Evolutionary conservation across 228 moss, liverwort and hornwort genomes (phyloP), one percentile per base, ranked within the genome.

Genomic region (Sphagnum magellanicum): DNA sequence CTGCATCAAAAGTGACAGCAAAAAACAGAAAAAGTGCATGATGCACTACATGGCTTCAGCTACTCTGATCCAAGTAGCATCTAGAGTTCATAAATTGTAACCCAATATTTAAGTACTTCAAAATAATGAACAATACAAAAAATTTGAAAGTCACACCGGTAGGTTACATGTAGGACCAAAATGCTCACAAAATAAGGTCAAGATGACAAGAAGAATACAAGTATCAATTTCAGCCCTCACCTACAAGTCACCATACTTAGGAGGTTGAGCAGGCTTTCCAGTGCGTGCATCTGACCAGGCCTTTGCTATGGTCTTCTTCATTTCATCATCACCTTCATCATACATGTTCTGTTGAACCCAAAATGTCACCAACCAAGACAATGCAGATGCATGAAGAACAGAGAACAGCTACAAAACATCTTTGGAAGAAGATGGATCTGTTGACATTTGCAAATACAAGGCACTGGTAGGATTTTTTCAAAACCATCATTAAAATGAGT

Each of bases 241-340:
- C 59, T 60, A 12, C 13, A 10, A 5, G 55, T 55, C 55, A 55
- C 60, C 17, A 15, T 49, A 57, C 74, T 49, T 63, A 14, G 78
- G 50, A 52, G 69, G 59, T 4, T 73, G 15, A 8, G 60, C 50
- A 51, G 32, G 71, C 59, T 78, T 75, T 52, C 90, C 90, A 48
- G 83, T 71, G 48, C 82, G 83, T 57, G 90, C 86, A 73, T 90
- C 92, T 6, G 82, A 79, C 92, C 92, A 92, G 48, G 92, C 90
- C 77, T 92, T 90, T 47, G 92, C 92, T 53, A 92, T 92, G 32
- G 92, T 92, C 75, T 90, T 83, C 83, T 90, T 92, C 81, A 85
- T 90, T 62, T 92, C 90, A 11, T 92, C 92, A 53, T 92, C 92
- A 60, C 92, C 92, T 0, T 90, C 90, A 32, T 92, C 90, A 57